Base-by-base conservation (phyloP, 805 yeast species). In the Cyberlindnera sargentensis region DNA sequence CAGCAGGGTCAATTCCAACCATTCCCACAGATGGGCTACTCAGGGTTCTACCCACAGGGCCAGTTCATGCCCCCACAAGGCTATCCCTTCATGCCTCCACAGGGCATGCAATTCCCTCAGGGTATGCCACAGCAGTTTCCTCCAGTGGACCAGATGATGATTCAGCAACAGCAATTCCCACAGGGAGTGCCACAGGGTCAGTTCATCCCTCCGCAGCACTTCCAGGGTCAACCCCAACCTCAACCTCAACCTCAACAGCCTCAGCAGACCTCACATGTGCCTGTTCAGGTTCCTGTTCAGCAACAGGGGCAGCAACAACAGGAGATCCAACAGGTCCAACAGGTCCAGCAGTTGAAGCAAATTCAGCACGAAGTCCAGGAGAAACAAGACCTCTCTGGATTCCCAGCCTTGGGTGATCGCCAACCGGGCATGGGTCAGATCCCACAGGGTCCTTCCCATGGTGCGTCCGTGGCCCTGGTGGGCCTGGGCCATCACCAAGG, bases 351-450 rank as follows among this genome's bases (percentile, higher is more conserved):
- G n/a, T 50, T 44, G 31, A 52, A 46, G 41, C 51, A 38, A 36
- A 45, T 33, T 8, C 45, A 37, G 4, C 49, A 46, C 11, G 49
- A 42, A 10, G 47, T 31, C 24, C 31, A 30, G 23, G 45, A 39
- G 36, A 36, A 40, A 20, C 48, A 46, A 8, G 52, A 71, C 50
- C 53, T 68, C 41, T 66, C 76, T 9, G 71, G 70, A 40, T 74
- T 73, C 54, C 79, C 78, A 6, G 75, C 72, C 11, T 64, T 74
- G 47, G 78, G 78, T 15, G 20, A 15, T 15, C 20, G 20, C 20
- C 20, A 15, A 15, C 20, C 20, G 20, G 20, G 20, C 20, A 15
- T 15, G 20, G 20, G 20, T 15, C 20, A 15, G 20, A 15, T 15
- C 20, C 20, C 20, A 15, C 20, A 15, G 20, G 20, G 20, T 15